Conservation (phyloP, 1,284 basidiomycete genomes). For the Earliella scabrosa region DNA sequence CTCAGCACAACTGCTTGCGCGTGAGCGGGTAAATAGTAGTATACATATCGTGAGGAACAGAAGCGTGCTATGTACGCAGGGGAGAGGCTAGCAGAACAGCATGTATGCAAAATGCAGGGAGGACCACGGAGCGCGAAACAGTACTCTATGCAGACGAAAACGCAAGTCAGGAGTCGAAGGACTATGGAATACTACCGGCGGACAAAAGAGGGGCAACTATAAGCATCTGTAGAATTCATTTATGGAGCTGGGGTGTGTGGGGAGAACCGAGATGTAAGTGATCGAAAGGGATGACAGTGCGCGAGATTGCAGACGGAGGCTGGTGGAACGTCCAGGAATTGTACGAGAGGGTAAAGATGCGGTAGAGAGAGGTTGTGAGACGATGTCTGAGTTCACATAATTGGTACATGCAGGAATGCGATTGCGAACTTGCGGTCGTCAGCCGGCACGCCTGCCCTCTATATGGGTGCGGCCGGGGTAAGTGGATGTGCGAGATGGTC, state of each 20-base stretch:
- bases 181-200: constrained; percentile 27
- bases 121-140: constrained; percentile 26
- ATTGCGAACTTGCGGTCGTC: constrained; percentile 32
- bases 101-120: constrained; percentile 35
- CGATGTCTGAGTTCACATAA: too few species aligned
- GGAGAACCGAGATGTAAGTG: constrained; percentile 23
- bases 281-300: constrained; percentile 35
- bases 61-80: constrained; percentile 28
- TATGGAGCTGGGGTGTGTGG: constrained; percentile 27
- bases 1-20: constrained; percentile 21
- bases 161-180: constrained; percentile 18
- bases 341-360: constrained; percentile 31
- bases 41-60: constrained; percentile 31
- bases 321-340: constrained; percentile 27
- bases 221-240: constrained; percentile 31
- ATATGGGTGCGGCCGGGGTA: constrained; percentile 53
- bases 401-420: constrained; percentile 31
- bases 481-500: constrained; percentile 48
- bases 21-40: constrained; percentile 33
- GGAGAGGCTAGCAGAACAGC: constrained; percentile 34
- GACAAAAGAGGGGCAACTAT: constrained; percentile 23
- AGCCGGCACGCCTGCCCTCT: constrained; percentile 56
- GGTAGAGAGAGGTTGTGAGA: constrained; percentile 21
- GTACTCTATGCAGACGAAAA: constrained; percentile 29
- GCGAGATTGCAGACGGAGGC: constrained; percentile 22